Conservation (phyloP, 75 land plant species). For the Cryptomeria japonica region DNA sequence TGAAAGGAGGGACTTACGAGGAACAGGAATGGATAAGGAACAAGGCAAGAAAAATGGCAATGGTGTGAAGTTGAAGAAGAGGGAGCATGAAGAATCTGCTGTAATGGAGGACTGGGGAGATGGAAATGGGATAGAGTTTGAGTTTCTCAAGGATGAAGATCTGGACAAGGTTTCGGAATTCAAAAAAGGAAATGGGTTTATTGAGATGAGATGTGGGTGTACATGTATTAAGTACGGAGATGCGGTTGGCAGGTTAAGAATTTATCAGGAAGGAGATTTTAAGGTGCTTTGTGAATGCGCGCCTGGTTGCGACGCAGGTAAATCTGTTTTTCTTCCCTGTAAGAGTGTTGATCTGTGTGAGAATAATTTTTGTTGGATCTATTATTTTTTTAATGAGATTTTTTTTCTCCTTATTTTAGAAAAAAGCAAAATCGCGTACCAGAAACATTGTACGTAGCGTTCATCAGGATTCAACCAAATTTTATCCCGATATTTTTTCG, state of each 20-base stretch:
- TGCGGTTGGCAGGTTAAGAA: constrained; percentile 62
- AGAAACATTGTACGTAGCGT: background rate
- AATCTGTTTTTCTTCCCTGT: background rate
- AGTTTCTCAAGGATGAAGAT: constrained; percentile 51
- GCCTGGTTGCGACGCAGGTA: constrained; percentile 63
- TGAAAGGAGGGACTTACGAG: background rate
- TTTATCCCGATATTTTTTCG: background rate
- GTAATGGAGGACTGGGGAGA: constrained; percentile 6
- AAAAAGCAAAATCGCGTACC: background rate
- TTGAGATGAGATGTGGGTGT: constrained; percentile 74
- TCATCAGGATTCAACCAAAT: background rate
- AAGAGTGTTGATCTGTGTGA: background rate
- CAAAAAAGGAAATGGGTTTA: constrained; percentile 37
- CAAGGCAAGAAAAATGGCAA: background rate
- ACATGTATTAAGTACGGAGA: constrained; percentile 74
- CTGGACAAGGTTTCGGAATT: constrained; percentile 54
- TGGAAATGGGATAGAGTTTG: background rate
- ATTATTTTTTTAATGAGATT: background rate
- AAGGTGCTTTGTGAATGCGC: constrained; percentile 64
- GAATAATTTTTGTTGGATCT: background rate
- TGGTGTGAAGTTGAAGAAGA: constrained; percentile 11
- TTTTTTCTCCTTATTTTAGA: background rate
- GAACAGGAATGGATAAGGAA: background rate
- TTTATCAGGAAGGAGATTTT: constrained; percentile 56
- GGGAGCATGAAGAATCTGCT: constrained; percentile 10